Percentiles rank a stretch among this genome's conserved stretches.
Evolutionary conservation across 768 basidiomycete species (phyloP).

Genomic region (Psilocybe subaeruginosa): DNA sequence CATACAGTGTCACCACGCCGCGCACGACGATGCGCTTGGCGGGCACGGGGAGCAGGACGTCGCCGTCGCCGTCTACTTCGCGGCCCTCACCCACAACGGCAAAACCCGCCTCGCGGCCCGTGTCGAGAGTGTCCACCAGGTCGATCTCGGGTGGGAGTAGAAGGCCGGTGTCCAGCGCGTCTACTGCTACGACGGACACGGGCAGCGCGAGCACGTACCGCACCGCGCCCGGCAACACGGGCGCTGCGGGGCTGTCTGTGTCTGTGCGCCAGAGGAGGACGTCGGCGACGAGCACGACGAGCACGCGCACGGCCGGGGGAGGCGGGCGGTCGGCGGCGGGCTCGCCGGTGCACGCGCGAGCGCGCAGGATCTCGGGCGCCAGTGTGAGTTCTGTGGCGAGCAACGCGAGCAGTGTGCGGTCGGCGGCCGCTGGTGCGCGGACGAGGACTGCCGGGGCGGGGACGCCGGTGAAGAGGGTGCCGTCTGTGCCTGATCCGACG

Average conservation of each 20-base stretch:
- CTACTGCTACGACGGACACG: conserved; percentile 21
- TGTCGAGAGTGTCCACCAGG: conserved; percentile 24
- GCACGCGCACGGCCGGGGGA: conserved; percentile 18
- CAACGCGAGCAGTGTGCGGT: conserved; percentile 23
- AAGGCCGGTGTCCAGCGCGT: conserved; percentile 16
- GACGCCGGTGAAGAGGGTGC: conserved; percentile 27
- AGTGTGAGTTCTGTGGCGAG: conserved; percentile 30
- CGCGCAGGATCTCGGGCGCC: conserved; percentile 27
- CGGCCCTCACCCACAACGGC: too few species aligned
- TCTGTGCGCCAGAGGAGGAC: conserved; percentile 21
- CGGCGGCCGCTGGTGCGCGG: conserved; percentile 20
- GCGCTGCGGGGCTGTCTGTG: conserved; percentile 7
- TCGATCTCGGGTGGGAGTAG: conserved; percentile 3
- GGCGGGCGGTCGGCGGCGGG: conserved; percentile 11
- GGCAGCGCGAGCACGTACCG: conserved; percentile 28
- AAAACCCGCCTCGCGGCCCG: conserved; percentile 20
- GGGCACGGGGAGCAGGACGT: neutral
- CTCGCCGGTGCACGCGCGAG: conserved; percentile 24
- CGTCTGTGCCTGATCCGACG: conserved; percentile 32
- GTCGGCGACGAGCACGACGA: conserved; percentile 26
- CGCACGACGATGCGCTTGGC: neutral
- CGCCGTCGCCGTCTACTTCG: conserved; percentile 8
- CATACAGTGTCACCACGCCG: conserved; percentile 7
- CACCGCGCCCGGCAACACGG: conserved; percentile 31
- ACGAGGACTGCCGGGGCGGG: conserved; percentile 7